phyloP scores from a whole-genome alignment of 495 filamentous ascomycete species.

The Cercophora newfieldiana region DNA sequence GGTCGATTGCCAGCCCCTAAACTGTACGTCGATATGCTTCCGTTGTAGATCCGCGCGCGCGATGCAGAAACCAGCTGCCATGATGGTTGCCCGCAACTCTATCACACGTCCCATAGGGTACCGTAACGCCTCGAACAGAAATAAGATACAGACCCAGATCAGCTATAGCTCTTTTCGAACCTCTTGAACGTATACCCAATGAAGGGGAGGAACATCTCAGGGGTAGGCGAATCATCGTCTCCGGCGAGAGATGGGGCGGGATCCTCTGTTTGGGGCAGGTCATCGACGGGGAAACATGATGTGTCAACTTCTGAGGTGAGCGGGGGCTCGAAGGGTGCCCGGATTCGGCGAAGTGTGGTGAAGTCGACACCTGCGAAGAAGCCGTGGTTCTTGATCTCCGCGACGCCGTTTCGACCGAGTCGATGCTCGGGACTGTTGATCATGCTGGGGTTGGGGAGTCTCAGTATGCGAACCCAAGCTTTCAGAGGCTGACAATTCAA shows the following conservation, averaged over 20 bases:
- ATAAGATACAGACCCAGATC: conserved; percentile 33
- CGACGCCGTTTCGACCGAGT: conserved; percentile 72
- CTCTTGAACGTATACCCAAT: conserved; percentile 98
- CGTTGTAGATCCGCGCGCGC: no score
- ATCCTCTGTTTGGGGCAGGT: conserved; percentile 79
- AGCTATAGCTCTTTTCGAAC: conserved; percentile 65
- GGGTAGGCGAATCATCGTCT: conserved; percentile 10
- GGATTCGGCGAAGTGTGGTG: conserved; percentile 77
- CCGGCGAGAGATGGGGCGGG: not conserved
- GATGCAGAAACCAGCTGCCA: no score
- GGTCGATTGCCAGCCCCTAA: no score
- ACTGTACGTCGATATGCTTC: no score
- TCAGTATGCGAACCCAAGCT: no score
- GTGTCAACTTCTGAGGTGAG: conserved; percentile 86
- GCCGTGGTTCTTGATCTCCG: conserved; percentile 81
- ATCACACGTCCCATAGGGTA: no score
- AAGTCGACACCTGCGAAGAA: conserved; percentile 73
- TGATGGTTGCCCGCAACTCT: no score
- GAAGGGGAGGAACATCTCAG: conserved; percentile 86
- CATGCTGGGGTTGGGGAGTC: no score
- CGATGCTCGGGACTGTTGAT: conserved; percentile 81
- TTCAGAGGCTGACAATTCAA: no score
- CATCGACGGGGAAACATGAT: conserved; percentile 93
- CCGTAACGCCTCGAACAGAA: no score
- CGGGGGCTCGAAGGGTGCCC: conserved; percentile 86